Conservation (phyloP, 331 rosid species). For the Telfairia occidentalis region DNA sequence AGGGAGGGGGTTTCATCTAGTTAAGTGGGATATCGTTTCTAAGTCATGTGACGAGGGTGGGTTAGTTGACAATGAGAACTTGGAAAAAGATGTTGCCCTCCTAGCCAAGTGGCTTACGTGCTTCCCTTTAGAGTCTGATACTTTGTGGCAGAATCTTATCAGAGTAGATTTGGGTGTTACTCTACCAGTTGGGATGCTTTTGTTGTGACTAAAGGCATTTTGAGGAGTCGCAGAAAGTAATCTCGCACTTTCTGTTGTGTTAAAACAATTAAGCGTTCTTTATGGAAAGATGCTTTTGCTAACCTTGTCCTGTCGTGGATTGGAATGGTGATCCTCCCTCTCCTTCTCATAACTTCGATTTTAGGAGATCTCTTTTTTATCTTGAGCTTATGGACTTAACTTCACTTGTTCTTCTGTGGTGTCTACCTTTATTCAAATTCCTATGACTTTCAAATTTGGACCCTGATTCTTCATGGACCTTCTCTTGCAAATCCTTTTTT, state of each 20-base stretch:
- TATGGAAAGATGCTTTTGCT: neutral
- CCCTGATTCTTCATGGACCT: neutral
- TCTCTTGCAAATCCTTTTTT: neutral
- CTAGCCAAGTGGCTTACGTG: too few relatives aligned
- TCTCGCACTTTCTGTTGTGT: too few relatives aligned
- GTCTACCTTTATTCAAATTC: neutral
- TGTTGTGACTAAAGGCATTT: neutral
- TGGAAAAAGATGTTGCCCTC: too few relatives aligned
- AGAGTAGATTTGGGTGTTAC: too few relatives aligned
- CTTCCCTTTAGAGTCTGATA: too few relatives aligned
- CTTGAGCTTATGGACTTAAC: neutral
- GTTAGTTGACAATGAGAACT: too few relatives aligned
- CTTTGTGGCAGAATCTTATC: too few relatives aligned
- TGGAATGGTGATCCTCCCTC: neutral
- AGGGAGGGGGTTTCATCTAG: too few relatives aligned
- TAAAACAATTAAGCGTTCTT: too few relatives aligned
- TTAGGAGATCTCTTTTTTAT: neutral
- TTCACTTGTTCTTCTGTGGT: neutral
- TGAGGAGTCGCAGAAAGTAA: neutral
- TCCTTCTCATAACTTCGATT: neutral
- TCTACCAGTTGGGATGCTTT: too few relatives aligned
- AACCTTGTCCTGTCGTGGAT: neutral
- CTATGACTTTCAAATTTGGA: neutral
- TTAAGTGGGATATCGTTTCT: too few relatives aligned
- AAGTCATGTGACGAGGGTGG: too few relatives aligned